phyloP scores from a whole-genome alignment of 164 flowering plant genomes.

The Umbilicus rupestris region DNA sequence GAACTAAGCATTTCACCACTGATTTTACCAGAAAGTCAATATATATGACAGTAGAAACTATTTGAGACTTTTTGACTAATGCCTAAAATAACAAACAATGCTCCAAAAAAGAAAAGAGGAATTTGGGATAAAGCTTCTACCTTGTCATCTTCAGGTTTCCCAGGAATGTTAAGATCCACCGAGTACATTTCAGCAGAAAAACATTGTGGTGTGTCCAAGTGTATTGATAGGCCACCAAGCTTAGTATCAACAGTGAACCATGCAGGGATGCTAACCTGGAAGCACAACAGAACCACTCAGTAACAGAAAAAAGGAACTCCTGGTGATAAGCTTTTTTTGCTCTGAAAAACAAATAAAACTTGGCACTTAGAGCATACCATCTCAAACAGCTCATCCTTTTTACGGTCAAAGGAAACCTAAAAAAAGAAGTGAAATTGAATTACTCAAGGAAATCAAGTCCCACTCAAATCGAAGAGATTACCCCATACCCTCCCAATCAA shows the following conservation, averaged over 20 bases:
- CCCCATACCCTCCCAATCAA: background rate
- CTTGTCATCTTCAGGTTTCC: conserved; percentile 94
- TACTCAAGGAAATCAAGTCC: background rate
- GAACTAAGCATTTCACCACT: too few relatives aligned
- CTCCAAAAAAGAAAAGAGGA: background rate
- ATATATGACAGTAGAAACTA: background rate
- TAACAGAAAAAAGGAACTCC: background rate
- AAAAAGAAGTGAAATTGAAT: conserved; percentile 2
- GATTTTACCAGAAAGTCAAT: background rate
- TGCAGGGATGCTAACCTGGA: conserved; percentile 94
- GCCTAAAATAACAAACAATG: background rate
- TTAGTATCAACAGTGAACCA: conserved; percentile 92
- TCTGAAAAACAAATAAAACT: background rate
- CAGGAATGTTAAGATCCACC: conserved; percentile 68
- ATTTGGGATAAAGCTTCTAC: conserved; percentile 21
- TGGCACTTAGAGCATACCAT: conserved; percentile 41
- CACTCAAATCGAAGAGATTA: background rate
- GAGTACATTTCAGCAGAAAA: conserved; percentile 99
- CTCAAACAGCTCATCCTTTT: conserved; percentile 86
- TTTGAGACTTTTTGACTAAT: background rate
- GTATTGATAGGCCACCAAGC: conserved; percentile 89
- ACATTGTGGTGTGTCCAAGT: conserved; percentile 98
- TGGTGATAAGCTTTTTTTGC: background rate
- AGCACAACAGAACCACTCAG: conserved; percentile 7
- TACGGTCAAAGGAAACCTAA: conserved; percentile 86